Percentiles rank a stretch among this genome's conserved stretches.
Conservation (phyloP, 2,329 filamentous ascomycete species). For the Penicillium sp. region DNA sequence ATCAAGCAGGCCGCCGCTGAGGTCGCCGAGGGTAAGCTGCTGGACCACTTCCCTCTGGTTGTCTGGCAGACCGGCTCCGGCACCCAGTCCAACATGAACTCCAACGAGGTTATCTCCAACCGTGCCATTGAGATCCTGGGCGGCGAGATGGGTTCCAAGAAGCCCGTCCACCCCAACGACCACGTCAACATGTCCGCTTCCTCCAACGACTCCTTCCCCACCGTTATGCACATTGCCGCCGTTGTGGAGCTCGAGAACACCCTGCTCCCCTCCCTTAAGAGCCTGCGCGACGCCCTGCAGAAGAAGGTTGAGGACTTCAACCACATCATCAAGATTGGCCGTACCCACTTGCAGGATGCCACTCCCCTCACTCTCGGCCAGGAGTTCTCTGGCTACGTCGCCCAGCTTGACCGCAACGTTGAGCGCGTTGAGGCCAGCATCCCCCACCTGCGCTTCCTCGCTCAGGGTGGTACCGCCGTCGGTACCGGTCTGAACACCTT, state of each 20-base stretch:
- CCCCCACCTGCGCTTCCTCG: conserved; percentile 80
- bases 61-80: conserved; percentile 99
- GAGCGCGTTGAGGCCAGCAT: conserved; percentile 80
- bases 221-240: conserved; percentile 98
- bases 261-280: conserved; percentile 79
- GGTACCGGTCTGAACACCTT: conserved; percentile 98
- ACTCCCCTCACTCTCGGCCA: conserved; percentile 93
- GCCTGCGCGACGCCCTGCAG: conserved; percentile 79
- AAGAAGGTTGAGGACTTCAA: conserved; percentile 87
- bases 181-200: conserved; percentile 99
- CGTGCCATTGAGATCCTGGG: conserved; percentile 97
- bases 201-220: conserved; percentile 99
- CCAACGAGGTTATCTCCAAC: conserved; percentile 99
- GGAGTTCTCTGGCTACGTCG: conserved; percentile 96
- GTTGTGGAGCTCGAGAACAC: conserved; percentile 88
- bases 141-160: conserved; percentile 92
- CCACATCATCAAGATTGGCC: conserved; percentile 97
- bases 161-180: conserved; percentile 98
- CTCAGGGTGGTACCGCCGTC: conserved; percentile 94
- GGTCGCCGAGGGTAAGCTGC: conserved; percentile 87
- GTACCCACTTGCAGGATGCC: conserved; percentile 95
- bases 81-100: conserved; percentile 99
- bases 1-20: conserved; percentile 94
- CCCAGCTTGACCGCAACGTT: conserved; percentile 88
- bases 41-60: conserved; percentile 97